Evolutionary conservation across 495 filamentous ascomycete genomes (phyloP).

Genomic region (Aspergillus conjunctus): DNA sequence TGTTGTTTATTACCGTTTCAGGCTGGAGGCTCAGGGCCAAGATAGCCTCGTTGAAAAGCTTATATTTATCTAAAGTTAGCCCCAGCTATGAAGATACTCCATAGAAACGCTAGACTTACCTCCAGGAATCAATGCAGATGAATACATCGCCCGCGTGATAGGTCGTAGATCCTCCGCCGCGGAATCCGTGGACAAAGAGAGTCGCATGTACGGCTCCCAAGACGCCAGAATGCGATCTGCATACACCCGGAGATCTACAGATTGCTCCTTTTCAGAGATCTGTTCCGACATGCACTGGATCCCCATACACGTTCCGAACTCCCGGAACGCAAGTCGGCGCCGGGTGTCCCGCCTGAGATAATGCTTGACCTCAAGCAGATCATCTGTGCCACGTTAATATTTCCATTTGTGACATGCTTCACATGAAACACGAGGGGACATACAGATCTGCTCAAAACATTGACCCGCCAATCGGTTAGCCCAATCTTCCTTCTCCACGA

Average conservation of each 20-base stretch:
- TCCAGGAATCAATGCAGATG: slow-evolving; percentile 61
- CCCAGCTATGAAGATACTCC: no score
- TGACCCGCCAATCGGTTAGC: slow-evolving; percentile 44
- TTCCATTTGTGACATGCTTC: background rate
- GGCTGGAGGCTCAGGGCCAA: slow-evolving; percentile 37
- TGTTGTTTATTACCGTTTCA: slow-evolving; percentile 10
- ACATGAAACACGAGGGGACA: background rate
- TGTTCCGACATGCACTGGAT: slow-evolving; percentile 52
- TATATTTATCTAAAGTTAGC: background rate
- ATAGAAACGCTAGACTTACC: slow-evolving; percentile 45
- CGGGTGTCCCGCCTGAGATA: slow-evolving; percentile 44
- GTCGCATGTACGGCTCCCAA: slow-evolving; percentile 55
- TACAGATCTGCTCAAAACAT: slow-evolving; percentile 52
- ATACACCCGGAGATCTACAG: slow-evolving; percentile 41
- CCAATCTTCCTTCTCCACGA: slow-evolving; percentile 54
- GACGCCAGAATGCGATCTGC: slow-evolving; percentile 50
- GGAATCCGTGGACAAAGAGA: slow-evolving; percentile 29
- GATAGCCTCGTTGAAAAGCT: slow-evolving; percentile 43
- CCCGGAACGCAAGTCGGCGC: slow-evolving; percentile 61
- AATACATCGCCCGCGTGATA: slow-evolving; percentile 68
- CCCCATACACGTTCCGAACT: slow-evolving; percentile 63
- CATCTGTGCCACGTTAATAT: slow-evolving; percentile 27
- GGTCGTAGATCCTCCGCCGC: slow-evolving; percentile 55
- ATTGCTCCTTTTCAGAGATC: slow-evolving; percentile 42
- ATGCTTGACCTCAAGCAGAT: slow-evolving; percentile 44